Evolutionary conservation across 2,329 filamentous ascomycete species (phyloP).

Genomic region (Alternaria ethzedia): DNA sequence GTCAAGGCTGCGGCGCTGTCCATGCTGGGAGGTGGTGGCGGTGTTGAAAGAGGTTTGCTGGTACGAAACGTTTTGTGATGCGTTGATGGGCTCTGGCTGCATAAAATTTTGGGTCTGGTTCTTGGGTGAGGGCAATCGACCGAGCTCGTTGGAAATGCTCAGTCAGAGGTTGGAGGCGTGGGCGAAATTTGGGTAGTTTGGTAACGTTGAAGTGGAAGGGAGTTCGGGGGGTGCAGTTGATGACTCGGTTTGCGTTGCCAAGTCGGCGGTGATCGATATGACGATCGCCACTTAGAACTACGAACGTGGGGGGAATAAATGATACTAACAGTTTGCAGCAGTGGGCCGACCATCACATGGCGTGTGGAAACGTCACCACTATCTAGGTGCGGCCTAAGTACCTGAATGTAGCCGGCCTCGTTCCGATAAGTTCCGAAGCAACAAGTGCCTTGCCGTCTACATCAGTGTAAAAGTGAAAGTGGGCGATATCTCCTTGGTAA

Average conservation of each 20-base stretch:
- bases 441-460: background rate
- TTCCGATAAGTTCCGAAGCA: slow-evolving; percentile 11
- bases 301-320: slow-evolving; percentile 18
- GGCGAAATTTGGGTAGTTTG: slow-evolving; percentile 23
- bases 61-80: slow-evolving; percentile 54
- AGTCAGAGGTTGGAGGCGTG: slow-evolving; percentile 35
- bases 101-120: slow-evolving; percentile 62
- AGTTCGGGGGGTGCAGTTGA: slow-evolving; percentile 11
- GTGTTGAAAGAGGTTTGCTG: slow-evolving; percentile 48
- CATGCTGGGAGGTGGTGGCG: slow-evolving; percentile 63
- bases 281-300: slow-evolving; percentile 19
- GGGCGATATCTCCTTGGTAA: background rate
- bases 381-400: background rate
- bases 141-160: slow-evolving; percentile 59
- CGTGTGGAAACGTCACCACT: slow-evolving; percentile 1
- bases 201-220: slow-evolving; percentile 19
- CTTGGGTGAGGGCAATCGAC: slow-evolving; percentile 52
- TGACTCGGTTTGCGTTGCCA: slow-evolving; percentile 19
- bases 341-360: slow-evolving; percentile 5
- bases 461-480: background rate
- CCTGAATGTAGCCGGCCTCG: background rate
- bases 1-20: slow-evolving; percentile 56
- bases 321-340: background rate
- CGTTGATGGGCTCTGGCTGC: slow-evolving; percentile 65
- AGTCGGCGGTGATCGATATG: slow-evolving; percentile 15